These are phyloP conservation scores for Trypanosomatidae sp. DNA, from an alignment of 208 protist genomes.

Conservation along the genomic window DNA sequence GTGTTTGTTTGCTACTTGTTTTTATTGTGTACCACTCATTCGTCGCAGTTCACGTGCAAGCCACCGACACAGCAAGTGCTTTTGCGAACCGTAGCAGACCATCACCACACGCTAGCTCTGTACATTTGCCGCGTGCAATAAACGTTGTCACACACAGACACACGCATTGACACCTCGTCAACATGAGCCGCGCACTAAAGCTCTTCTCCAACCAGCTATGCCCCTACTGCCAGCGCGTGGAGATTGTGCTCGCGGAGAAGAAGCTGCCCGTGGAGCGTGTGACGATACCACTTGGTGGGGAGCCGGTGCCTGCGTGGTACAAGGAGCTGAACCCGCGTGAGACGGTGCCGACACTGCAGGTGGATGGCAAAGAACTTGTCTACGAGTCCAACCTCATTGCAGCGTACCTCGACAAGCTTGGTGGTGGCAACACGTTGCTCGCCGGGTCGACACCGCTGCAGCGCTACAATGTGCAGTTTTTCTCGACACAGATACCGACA, in stretches of 20 bases:
- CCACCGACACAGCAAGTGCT: no score
- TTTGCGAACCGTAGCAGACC: no score
- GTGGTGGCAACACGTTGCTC: constrained; percentile 9
- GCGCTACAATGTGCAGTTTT: constrained; percentile 59
- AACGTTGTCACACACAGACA: no score
- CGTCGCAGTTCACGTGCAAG: no score
- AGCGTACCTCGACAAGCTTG: constrained; percentile 49
- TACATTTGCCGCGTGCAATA: no score
- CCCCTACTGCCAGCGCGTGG: constrained; percentile 55
- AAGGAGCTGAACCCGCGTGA: constrained; percentile 54
- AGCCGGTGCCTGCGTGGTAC: constrained; percentile 60
- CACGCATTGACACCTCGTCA: no score
- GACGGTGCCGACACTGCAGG: constrained; percentile 55
- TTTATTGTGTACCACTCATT: no score
- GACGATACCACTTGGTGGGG: constrained; percentile 17
- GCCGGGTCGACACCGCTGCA: constrained; percentile 26
- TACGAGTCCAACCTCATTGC: constrained; percentile 61
- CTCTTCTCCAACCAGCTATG: constrained; percentile 34
- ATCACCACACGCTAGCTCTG: no score
- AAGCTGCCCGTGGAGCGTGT: constrained; percentile 28
- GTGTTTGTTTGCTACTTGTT: no score
- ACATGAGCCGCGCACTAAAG: constrained; percentile 16
- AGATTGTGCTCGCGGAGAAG: constrained; percentile 47
- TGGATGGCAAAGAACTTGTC: constrained; percentile 28
- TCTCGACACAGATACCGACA: constrained; percentile 40